These are phyloP conservation scores for Aquanectria penicillioides DNA, from an alignment of 2,329 filamentous ascomycete species.

Conservation along the genomic window DNA sequence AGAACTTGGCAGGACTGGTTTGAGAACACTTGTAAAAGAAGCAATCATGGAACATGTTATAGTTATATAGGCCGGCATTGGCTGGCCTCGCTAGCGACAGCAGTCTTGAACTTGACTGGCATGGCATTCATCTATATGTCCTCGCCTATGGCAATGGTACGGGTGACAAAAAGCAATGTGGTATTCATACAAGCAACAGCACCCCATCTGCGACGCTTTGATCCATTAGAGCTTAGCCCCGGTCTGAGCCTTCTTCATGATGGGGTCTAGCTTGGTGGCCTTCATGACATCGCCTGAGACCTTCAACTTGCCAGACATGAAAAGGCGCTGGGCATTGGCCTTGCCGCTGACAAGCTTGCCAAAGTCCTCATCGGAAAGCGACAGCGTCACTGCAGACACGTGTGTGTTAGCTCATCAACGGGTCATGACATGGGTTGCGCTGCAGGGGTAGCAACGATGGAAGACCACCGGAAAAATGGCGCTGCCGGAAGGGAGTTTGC, in stretches of 20 bases:
- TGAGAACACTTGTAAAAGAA: too few relatives aligned
- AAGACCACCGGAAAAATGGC: background rate
- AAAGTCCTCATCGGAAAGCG: conserved; percentile 88
- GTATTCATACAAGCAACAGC: conserved; percentile 36
- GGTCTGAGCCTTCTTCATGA: conserved; percentile 86
- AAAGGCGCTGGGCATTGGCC: conserved; percentile 92
- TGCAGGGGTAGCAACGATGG: background rate
- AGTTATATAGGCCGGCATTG: too few relatives aligned
- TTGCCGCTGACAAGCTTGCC: conserved; percentile 83
- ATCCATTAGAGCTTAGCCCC: conserved; percentile 80
- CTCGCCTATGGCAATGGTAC: conserved; percentile 24
- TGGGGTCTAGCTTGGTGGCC: conserved; percentile 94
- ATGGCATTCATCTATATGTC: conserved; percentile 32
- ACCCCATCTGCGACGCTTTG: background rate
- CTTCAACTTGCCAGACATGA: conserved; percentile 99
- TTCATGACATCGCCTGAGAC: conserved; percentile 99
- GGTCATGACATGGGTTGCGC: background rate
- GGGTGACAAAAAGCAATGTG: conserved; percentile 20
- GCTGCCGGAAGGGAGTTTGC: background rate
- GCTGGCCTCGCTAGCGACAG: too few relatives aligned
- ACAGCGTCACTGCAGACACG: conserved; percentile 74
- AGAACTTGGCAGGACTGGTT: conserved; percentile 37
- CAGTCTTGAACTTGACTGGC: conserved; percentile 21
- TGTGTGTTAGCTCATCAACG: conserved; percentile 15
- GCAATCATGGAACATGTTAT: too few relatives aligned